These are phyloP conservation scores for Dactylis glomerata DNA, from an alignment of 176 grass and related monocot species.

Conservation along the genomic window DNA sequence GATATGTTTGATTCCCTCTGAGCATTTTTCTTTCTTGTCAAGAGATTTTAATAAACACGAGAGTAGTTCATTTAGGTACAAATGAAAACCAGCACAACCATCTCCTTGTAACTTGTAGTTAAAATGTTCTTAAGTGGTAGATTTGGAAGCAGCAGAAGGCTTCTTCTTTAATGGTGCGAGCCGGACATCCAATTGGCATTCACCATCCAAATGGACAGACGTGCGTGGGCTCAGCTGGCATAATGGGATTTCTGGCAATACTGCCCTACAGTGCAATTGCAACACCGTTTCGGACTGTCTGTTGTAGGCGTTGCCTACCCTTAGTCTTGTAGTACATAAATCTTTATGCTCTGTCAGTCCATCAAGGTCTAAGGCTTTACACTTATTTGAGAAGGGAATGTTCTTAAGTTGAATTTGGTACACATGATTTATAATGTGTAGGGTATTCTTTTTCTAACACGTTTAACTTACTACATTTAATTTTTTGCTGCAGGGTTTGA, in stretches of 20 bases:
- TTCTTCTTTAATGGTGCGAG: background rate
- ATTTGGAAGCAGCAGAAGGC: background rate
- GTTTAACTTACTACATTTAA: background rate
- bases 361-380: background rate
- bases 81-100: background rate
- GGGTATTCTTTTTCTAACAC: background rate
- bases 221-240: background rate
- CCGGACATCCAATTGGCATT: background rate
- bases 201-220: background rate
- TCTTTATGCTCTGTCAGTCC: background rate
- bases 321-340: background rate
- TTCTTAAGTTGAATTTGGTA: background rate
- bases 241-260: background rate
- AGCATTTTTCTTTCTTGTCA: background rate
- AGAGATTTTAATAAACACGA: background rate
- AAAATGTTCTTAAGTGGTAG: background rate
- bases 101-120: background rate
- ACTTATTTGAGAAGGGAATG: background rate
- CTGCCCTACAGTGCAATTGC: background rate
- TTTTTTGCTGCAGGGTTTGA: slow-evolving; percentile 20
- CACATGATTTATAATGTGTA: background rate
- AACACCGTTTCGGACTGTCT: background rate
- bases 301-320: background rate
- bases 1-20: background rate
- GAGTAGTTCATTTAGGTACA: background rate